Evolutionary conservation across 2,329 filamentous ascomycete genomes (phyloP).

Genomic region (Cercospora canescens): DNA sequence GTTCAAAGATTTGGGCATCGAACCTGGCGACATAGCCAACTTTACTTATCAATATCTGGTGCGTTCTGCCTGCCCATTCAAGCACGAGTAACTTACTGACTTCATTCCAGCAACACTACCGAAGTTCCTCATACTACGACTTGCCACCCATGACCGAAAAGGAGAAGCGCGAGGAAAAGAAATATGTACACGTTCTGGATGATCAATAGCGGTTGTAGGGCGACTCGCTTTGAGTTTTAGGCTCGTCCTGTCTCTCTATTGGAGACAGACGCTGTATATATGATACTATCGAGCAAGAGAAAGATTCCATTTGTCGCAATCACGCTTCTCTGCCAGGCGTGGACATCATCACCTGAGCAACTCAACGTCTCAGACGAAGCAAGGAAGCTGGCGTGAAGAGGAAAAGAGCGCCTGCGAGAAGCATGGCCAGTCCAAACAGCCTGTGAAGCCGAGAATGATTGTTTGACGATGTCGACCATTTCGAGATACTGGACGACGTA

Average conservation of each 20-base stretch:
- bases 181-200: constrained; percentile 92
- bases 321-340: background rate
- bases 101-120: constrained; percentile 73
- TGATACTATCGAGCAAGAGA: background rate
- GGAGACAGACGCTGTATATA: constrained; percentile 3
- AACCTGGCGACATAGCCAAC: constrained; percentile 80
- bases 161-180: constrained; percentile 92
- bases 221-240: background rate
- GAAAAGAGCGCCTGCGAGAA: background rate
- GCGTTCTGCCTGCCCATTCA: constrained; percentile 43
- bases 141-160: constrained; percentile 91
- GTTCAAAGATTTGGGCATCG: constrained; percentile 88
- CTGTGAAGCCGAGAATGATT: background rate
- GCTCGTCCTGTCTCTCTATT: background rate
- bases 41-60: constrained; percentile 94
- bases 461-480: background rate
- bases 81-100: background rate
- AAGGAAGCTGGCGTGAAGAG: background rate
- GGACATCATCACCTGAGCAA: background rate
- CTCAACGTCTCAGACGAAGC: background rate
- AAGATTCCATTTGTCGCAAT: constrained; percentile 2
- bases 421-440: background rate
- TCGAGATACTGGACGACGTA: background rate
- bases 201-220: constrained; percentile 61
- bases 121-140: constrained; percentile 86